A percentile compares a stretch with the other conserved stretches of the same genome.
phyloP scores from a whole-genome alignment of 306 rosid species.

The Casuarina glauca region DNA sequence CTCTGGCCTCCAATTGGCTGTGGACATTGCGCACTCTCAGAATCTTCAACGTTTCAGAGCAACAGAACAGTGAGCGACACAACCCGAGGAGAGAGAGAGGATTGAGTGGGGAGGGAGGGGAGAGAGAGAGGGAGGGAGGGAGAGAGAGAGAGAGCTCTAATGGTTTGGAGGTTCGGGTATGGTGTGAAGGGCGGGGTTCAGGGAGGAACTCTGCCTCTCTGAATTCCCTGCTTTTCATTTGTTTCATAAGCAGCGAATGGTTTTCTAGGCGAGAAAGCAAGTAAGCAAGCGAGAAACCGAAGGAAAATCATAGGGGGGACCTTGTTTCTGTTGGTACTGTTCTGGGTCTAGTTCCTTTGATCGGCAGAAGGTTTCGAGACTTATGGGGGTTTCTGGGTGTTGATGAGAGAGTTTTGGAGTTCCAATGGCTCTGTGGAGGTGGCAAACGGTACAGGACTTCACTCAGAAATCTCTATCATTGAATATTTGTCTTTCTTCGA shows the following conservation, averaged over 20 bases:
- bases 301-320: not conserved
- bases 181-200: constrained; percentile 39
- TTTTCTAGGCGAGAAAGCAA: constrained; percentile 5
- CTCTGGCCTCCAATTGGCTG: constrained; percentile 30
- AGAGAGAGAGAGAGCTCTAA: constrained; percentile 22
- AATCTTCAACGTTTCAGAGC: not conserved
- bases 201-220: constrained; percentile 51
- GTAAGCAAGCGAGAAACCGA: constrained; percentile 13
- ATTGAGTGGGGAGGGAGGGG: not conserved
- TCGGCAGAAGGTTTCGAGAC: constrained; percentile 21
- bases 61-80: constrained; percentile 1
- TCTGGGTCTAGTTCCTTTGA: constrained; percentile 41
- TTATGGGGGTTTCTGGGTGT: constrained; percentile 29
- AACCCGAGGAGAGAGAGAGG: not conserved
- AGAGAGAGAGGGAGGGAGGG: constrained; percentile 12
- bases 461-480: constrained; percentile 8
- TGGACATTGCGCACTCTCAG: constrained; percentile 24
- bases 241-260: not conserved
- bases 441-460: constrained; percentile 40
- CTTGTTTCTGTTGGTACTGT: constrained; percentile 28
- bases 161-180: constrained; percentile 47
- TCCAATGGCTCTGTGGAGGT: constrained; percentile 33
- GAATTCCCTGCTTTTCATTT: constrained; percentile 35
- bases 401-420: constrained; percentile 20
- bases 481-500: not conserved